Conservation (phyloP, 2,329 filamentous ascomycete genomes). For the Metarhizium sp. region DNA sequence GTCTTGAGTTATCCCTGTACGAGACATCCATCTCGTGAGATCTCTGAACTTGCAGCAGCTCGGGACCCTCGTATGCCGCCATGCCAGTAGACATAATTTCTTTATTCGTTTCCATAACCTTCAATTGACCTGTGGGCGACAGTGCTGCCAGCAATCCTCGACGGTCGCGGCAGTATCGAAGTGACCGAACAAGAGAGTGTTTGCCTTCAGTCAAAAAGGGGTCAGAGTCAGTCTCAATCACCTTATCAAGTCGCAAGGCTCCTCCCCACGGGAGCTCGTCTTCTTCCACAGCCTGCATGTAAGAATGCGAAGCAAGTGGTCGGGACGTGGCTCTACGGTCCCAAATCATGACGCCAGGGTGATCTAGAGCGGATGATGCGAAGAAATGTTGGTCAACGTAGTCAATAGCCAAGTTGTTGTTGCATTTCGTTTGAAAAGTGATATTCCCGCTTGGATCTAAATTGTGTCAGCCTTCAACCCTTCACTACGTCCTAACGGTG, state of each 20-base stretch:
- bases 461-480: not conserved
- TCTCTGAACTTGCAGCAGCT: conserved; percentile 48
- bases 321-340: conserved; percentile 57
- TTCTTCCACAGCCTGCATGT: conserved; percentile 48
- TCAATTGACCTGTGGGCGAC: conserved; percentile 54
- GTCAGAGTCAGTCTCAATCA: conserved; percentile 45
- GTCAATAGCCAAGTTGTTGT: conserved; percentile 68
- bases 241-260: conserved; percentile 46
- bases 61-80: conserved; percentile 38
- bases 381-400: conserved; percentile 77
- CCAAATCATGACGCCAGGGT: conserved; percentile 69
- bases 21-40: conserved; percentile 55
- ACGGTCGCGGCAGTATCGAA: conserved; percentile 54
- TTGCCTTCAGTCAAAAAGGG: conserved; percentile 42
- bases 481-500: not conserved
- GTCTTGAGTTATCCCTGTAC: conserved; percentile 40
- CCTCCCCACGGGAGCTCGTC: conserved; percentile 55
- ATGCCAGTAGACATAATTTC: conserved; percentile 34
- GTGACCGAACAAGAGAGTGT: conserved; percentile 50
- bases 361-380: conserved; percentile 67
- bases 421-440: conserved; percentile 56
- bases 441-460: conserved; percentile 42
- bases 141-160: conserved; percentile 52
- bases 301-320: conserved; percentile 41
- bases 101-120: conserved; percentile 48